Evolutionary conservation across 306 rosid genomes (phyloP).

Genomic region (Ochetophila trinervis): DNA sequence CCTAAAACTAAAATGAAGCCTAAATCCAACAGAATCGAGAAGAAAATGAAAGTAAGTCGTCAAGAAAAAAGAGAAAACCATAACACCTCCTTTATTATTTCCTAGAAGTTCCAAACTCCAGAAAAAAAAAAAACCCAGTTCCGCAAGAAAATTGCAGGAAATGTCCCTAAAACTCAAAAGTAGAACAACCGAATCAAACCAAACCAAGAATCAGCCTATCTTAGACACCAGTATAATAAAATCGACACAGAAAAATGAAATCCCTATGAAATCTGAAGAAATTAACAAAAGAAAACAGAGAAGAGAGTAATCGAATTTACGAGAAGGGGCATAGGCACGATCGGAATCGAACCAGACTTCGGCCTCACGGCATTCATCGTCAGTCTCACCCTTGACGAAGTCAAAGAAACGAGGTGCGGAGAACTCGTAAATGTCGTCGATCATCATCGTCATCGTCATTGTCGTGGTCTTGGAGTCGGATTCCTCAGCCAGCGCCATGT

Average conservation of each 20-base stretch:
- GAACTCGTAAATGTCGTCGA: conserved; percentile 79
- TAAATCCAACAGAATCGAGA: too few relatives aligned
- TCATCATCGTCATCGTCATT: conserved; percentile 31
- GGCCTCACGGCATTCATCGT: conserved; percentile 47
- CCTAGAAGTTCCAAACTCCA: not conserved
- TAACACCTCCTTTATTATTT: not conserved
- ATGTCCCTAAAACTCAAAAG: too few relatives aligned
- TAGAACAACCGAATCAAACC: too few relatives aligned
- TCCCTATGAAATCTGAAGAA: not conserved
- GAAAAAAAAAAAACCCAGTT: not conserved
- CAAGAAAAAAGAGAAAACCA: too few relatives aligned
- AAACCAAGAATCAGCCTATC: not conserved
- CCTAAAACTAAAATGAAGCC: too few relatives aligned
- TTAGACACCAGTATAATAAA: not conserved
- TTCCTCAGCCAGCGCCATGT: conserved; percentile 51
- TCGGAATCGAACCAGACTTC: conserved; percentile 94
- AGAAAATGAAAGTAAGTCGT: too few relatives aligned
- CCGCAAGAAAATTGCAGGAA: too few relatives aligned
- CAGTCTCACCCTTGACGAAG: conserved; percentile 53
- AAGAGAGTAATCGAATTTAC: conserved; percentile 34
- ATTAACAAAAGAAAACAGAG: not conserved
- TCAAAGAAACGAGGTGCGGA: conserved; percentile 87
- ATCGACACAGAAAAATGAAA: not conserved
- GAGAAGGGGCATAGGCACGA: conserved; percentile 81
- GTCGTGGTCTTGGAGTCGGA: not conserved